A percentile compares a stretch with the other conserved stretches of the same genome.
Conservation (phyloP, 495 filamentous ascomycete genomes). For the Collariella sp. region DNA sequence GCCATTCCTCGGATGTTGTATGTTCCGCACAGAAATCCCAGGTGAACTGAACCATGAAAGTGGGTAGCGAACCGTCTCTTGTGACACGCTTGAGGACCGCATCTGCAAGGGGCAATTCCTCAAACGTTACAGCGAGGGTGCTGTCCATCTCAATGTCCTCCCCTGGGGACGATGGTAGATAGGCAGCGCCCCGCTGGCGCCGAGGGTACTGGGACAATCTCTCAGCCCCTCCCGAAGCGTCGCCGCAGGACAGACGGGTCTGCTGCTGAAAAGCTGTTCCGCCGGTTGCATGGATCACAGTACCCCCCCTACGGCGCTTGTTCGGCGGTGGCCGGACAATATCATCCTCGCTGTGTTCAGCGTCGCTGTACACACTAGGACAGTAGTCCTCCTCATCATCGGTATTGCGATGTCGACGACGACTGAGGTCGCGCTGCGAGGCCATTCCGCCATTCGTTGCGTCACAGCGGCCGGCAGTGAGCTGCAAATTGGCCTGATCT, state of each 20-base stretch:
- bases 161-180: neutral
- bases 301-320: no score
- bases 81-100: conserved; percentile 3
- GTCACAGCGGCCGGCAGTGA: conserved; percentile 1
- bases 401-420: no score
- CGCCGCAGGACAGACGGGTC: no score
- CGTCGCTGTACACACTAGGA: no score
- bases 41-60: conserved; percentile 3
- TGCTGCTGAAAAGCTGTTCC: no score
- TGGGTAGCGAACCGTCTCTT: conserved; percentile 1
- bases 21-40: neutral
- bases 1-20: no score
- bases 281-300: no score
- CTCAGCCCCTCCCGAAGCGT: no score
- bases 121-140: neutral
- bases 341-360: no score
- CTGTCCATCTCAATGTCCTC: neutral
- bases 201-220: no score
- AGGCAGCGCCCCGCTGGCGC: neutral
- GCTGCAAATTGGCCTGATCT: neutral
- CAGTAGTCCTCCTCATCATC: no score
- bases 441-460: neutral
- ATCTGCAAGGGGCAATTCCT: conserved; percentile 5
- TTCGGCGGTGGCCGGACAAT: no score
- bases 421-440: neutral